Evolutionary conservation across 2,329 filamentous ascomycete genomes (phyloP), one percentile per base, ranked within the genome.

Genomic region (Fusarium denticulatum): DNA sequence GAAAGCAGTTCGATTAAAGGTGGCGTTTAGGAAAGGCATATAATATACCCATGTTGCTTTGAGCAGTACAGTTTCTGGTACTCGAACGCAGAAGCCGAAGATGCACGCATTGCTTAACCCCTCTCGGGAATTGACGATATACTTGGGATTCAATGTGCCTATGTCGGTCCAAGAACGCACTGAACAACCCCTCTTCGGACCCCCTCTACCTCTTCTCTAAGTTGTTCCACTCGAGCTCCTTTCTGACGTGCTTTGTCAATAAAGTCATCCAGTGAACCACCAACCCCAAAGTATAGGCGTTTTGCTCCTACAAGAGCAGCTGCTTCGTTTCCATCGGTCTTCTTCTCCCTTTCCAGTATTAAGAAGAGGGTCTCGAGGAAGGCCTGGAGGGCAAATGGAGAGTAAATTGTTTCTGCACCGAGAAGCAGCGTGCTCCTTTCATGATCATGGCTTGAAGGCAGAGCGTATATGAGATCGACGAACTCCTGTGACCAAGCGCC

Each of bases 351-450:
- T 26, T 85, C 79, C 49, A 95, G 82, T 22, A 94, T 83, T 8
- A 83, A 83, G 46, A 92, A 86, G 18, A 95, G 84, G 9, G 91
- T 90, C 43, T 92, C 88, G 2, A 91, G 89, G 78, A 96, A 96
- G 1, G 90, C 87, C 40, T 85, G 83, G 28, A 95, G 86, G 0
- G 92, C 91, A 64, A 91, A 90, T 0, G 93, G 93, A 6, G 91
- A 94, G 82, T 96, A 96, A 49, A 96, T 96, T 0, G 94, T 96
- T 82, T 96, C 94, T 2, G 93, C 92, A 2, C 91, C 94, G 4
- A 96, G 83, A 10, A 95, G 83, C 6, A 93, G 81, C 20, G 86
- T 87, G 34, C 63, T 69, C 30, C 60, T 64, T 26, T 66, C 64
- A 16, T 69, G 66, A 28, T 46, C 40, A 26, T 64, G 45, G 14